Conservation (phyloP, 2,329 filamentous ascomycete species). For the Alternaria sp. region DNA sequence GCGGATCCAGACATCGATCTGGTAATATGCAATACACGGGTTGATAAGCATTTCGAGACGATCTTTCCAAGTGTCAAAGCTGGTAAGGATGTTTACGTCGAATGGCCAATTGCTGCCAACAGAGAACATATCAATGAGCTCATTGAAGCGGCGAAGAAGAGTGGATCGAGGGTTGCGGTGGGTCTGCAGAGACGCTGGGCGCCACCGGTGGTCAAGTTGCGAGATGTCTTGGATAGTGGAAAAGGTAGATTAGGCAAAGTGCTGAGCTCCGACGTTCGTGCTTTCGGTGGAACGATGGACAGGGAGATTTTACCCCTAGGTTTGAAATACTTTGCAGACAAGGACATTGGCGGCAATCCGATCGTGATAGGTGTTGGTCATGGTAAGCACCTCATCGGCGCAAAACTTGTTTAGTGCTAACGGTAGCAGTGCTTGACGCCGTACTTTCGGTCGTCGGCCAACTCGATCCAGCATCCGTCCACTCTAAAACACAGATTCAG, state of each 20-base stretch:
- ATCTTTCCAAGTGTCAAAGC: constrained; percentile 59
- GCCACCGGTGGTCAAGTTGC: constrained; percentile 54
- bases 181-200: constrained; percentile 58
- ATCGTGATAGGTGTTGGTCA: constrained; percentile 30
- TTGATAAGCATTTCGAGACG: constrained; percentile 62
- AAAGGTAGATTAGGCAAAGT: not conserved
- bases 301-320: constrained; percentile 24
- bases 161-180: constrained; percentile 55
- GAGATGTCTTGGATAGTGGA: constrained; percentile 50
- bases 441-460: constrained; percentile 31
- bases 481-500: constrained; percentile 17
- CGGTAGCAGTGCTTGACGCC: constrained; percentile 19
- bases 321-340: constrained; percentile 27
- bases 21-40: constrained; percentile 64
- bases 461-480: constrained; percentile 15
- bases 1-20: constrained; percentile 42
- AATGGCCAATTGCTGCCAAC: constrained; percentile 58
- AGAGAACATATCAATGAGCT: constrained; percentile 54
- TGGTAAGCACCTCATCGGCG: constrained; percentile 35
- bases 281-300: constrained; percentile 24
- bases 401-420: not conserved
- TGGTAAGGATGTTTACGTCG: constrained; percentile 63
- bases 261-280: constrained; percentile 4
- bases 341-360: constrained; percentile 25
- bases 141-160: constrained; percentile 49